These are phyloP conservation scores for Pichia terricola DNA, from an alignment of 1,139 yeast species.

Conservation along the genomic window DNA sequence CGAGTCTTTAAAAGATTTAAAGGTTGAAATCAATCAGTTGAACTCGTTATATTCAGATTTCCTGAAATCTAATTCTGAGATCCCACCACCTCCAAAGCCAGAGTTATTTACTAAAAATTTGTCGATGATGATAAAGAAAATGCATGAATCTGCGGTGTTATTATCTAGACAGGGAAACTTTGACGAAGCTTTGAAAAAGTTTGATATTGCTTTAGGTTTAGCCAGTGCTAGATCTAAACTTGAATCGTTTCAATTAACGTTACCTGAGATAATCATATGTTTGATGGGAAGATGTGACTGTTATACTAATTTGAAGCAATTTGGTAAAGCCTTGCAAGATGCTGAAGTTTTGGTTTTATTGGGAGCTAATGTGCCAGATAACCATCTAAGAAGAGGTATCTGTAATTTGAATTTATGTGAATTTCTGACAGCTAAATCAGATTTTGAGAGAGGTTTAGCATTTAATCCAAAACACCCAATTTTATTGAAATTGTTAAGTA, in stretches of 20 bases:
- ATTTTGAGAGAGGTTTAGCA: constrained; percentile 69
- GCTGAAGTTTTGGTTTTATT: constrained; percentile 61
- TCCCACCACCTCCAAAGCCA: constrained; percentile 56
- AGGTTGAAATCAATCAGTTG: constrained; percentile 49
- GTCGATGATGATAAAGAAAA: constrained; percentile 57
- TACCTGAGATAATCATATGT: constrained; percentile 67
- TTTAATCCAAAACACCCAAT: constrained; percentile 48
- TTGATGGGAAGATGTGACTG: constrained; percentile 81
- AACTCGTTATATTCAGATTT: constrained; percentile 55
- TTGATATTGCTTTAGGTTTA: constrained; percentile 73
- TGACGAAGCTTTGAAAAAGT: constrained; percentile 64
- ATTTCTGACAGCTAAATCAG: constrained; percentile 62
- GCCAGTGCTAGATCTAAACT: constrained; percentile 71
- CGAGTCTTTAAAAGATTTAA: constrained; percentile 25
- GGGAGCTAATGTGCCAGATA: constrained; percentile 65
- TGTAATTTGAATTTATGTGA: constrained; percentile 63
- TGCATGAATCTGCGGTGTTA: constrained; percentile 64
- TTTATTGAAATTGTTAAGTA: constrained; percentile 34
- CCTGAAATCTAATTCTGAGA: constrained; percentile 50
- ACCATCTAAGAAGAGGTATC: constrained; percentile 74
- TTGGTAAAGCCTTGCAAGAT: constrained; percentile 71
- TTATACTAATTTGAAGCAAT: constrained; percentile 52
- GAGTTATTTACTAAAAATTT: constrained; percentile 48
- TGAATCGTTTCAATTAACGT: constrained; percentile 72
- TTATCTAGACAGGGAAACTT: constrained; percentile 53